Evolutionary conservation across 805 yeast species (phyloP).

Genomic region (Hanseniaspora vineae): DNA sequence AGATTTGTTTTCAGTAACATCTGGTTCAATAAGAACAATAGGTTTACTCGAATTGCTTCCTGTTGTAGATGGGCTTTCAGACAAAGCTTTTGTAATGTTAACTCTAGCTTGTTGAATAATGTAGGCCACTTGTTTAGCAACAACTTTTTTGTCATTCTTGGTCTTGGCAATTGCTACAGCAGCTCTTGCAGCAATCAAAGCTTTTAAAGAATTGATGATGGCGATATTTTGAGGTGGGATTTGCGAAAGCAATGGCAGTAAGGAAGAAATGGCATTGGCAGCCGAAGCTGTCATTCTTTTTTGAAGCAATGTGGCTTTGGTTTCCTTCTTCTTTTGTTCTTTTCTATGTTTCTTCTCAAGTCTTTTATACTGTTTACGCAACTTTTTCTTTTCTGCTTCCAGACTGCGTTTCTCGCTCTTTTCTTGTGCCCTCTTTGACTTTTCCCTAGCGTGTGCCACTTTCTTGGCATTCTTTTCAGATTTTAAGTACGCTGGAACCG

Average conservation of each 20-base stretch:
- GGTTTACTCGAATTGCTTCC: not conserved
- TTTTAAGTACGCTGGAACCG: constrained; percentile 17
- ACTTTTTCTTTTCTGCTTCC: not conserved
- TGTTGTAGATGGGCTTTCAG: not conserved
- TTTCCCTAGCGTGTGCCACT: not conserved
- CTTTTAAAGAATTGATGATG: constrained; percentile 20
- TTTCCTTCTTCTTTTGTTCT: not conserved
- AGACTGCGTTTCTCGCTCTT: not conserved
- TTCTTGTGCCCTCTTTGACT: not conserved
- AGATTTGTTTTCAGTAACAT: not conserved
- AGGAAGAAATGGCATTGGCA: not conserved
- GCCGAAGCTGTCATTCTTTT: not conserved
- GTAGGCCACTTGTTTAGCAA: constrained; percentile 16
- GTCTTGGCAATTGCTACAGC: constrained; percentile 23
- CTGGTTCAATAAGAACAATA: not conserved
- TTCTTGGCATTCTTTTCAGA: constrained; percentile 2
- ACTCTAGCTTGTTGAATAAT: constrained; percentile 21
- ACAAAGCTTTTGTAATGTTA: constrained; percentile 16
- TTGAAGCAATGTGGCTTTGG: not conserved
- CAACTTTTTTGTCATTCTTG: constrained; percentile 14
- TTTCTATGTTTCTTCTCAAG: not conserved
- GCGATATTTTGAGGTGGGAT: constrained; percentile 8
- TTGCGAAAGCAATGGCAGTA: not conserved
- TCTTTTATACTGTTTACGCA: not conserved
- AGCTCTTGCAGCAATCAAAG: constrained; percentile 19